Evolutionary conservation across 441 rosid species (phyloP).

Genomic region (Gossypium armourianum): DNA sequence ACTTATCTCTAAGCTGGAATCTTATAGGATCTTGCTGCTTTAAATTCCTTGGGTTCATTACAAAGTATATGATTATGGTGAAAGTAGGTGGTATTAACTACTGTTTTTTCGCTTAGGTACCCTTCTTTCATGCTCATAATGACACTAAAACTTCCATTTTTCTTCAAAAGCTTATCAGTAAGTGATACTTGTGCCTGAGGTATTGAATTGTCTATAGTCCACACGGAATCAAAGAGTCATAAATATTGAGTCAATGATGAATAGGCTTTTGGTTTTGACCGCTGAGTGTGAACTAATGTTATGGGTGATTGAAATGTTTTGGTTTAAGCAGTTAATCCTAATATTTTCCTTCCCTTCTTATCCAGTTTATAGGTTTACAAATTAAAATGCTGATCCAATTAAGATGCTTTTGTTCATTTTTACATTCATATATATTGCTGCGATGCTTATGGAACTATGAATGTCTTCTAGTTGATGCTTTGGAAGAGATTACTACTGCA

Average conservation of each 20-base stretch:
- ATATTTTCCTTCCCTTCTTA: neutral
- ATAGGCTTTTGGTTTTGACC: neutral
- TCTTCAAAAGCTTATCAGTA: neutral
- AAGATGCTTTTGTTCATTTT: neutral
- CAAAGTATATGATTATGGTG: neutral
- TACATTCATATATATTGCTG: neutral
- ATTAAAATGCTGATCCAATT: neutral
- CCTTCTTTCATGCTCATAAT: neutral
- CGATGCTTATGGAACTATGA: constrained; percentile 18
- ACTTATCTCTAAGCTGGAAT: neutral
- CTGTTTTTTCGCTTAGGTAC: neutral
- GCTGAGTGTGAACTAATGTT: neutral
- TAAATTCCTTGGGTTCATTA: neutral
- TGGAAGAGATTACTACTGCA: constrained; percentile 35
- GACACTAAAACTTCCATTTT: neutral
- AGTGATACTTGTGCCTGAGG: neutral
- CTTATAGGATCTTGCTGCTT: neutral
- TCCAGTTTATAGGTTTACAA: neutral
- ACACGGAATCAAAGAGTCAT: neutral
- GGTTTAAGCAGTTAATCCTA: neutral
- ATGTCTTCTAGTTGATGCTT: constrained; percentile 42
- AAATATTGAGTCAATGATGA: neutral
- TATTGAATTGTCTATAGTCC: neutral
- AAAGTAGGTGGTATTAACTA: neutral
- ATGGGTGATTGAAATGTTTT: neutral